phyloP scores from a whole-genome alignment of 2,329 filamentous ascomycete species.

The Botrytis fragariae region DNA sequence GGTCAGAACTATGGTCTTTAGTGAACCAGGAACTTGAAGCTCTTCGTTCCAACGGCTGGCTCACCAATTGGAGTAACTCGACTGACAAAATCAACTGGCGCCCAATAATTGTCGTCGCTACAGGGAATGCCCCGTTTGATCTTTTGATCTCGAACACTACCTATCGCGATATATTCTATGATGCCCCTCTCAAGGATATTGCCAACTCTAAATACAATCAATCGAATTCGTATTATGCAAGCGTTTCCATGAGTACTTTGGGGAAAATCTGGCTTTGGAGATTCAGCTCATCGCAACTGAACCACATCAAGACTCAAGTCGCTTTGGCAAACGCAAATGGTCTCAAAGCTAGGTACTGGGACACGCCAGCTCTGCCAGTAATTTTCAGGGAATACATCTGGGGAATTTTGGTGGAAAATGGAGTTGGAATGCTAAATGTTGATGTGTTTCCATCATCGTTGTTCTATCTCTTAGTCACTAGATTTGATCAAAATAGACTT shows the following conservation, averaged over 20 bases:
- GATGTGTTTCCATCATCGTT: constrained; percentile 35
- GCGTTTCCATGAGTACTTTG: constrained; percentile 25
- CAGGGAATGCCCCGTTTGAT: constrained; percentile 47
- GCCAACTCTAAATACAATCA: constrained; percentile 28
- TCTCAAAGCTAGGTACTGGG: constrained; percentile 45
- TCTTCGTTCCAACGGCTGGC: constrained; percentile 43
- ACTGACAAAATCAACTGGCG: constrained; percentile 31
- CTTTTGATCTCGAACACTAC: constrained; percentile 37
- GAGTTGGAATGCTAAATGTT: constrained; percentile 44
- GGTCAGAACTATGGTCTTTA: constrained; percentile 40
- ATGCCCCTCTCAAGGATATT: constrained; percentile 43
- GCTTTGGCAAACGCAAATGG: constrained; percentile 40
- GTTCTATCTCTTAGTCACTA: constrained; percentile 4
- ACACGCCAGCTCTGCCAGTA: constrained; percentile 43
- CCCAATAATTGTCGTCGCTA: constrained; percentile 51
- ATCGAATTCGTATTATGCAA: constrained; percentile 36
- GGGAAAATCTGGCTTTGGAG: constrained; percentile 13
- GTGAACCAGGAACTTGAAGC: constrained; percentile 43
- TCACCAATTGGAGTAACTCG: constrained; percentile 43
- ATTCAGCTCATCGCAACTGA: constrained; percentile 28
- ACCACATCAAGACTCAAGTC: constrained; percentile 29
- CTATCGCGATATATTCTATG: constrained; percentile 48
- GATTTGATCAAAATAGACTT: constrained; percentile 2
- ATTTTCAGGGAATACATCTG: constrained; percentile 42
- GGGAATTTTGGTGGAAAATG: constrained; percentile 41